Evolutionary conservation across 352 stramenopile species (phyloP).

Genomic region (Pythium folliculosum): DNA sequence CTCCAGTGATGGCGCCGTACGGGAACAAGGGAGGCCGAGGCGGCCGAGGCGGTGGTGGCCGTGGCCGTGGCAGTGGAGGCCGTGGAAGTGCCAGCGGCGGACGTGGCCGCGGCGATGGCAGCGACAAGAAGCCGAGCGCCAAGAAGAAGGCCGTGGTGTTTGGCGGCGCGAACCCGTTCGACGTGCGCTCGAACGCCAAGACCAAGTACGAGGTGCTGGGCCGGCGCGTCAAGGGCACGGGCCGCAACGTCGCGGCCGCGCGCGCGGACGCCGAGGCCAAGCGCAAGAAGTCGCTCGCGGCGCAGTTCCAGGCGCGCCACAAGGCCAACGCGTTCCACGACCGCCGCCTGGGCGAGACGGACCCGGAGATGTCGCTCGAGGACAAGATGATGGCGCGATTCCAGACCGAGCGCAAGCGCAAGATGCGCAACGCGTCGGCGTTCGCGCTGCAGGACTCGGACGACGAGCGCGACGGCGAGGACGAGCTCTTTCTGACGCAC

Average conservation of each 20-base stretch:
- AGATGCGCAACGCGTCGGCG: constrained; percentile 71
- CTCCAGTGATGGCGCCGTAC: constrained; percentile 6
- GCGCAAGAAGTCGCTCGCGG: constrained; percentile 82
- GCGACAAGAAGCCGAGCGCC: constrained; percentile 17
- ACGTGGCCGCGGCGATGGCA: neutral
- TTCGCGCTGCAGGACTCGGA: constrained; percentile 81
- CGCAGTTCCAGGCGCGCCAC: constrained; percentile 80
- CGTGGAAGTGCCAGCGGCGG: neutral
- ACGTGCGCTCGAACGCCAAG: constrained; percentile 82
- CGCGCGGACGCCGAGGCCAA: constrained; percentile 82
- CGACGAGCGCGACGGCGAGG: constrained; percentile 65
- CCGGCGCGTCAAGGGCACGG: constrained; percentile 85
- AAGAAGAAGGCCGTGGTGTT: constrained; percentile 22
- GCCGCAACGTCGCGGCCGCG: constrained; percentile 86
- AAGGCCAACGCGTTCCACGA: constrained; percentile 91
- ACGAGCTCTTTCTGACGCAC: constrained; percentile 79
- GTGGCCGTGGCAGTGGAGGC: neutral
- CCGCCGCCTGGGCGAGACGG: constrained; percentile 81
- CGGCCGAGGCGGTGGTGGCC: neutral
- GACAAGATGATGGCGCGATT: constrained; percentile 93
- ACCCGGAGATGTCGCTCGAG: constrained; percentile 85
- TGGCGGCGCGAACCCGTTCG: constrained; percentile 84
- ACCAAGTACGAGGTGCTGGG: constrained; percentile 92
- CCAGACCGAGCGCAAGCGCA: constrained; percentile 87
- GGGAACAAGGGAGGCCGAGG: constrained; percentile 18